Evolutionary conservation across 1,284 basidiomycete genomes (phyloP).

Genomic region (Heterobasidion parviporum): DNA sequence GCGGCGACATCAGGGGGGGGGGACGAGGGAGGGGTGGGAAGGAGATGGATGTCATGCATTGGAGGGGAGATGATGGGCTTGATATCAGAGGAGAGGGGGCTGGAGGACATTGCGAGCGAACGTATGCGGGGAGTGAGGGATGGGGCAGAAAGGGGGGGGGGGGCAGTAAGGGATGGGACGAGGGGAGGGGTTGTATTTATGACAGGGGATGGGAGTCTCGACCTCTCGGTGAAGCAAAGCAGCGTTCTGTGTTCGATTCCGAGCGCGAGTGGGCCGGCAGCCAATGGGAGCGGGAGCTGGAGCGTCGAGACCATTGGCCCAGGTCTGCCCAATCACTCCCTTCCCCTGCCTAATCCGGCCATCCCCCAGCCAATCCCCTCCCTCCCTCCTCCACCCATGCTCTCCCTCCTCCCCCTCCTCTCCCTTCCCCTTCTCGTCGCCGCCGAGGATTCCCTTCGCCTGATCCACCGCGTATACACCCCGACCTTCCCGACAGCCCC

Average conservation of each 20-base stretch:
- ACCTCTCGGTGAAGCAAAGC: conserved; percentile 9
- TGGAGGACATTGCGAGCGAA: conserved; percentile 15
- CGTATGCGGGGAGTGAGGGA: not conserved
- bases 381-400: not conserved
- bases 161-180: conserved; percentile 8
- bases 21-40: conserved; percentile 39
- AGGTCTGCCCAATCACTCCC: not conserved
- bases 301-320: not conserved
- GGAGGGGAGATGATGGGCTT: conserved; percentile 10
- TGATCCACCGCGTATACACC: conserved; percentile 32
- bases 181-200: conserved; percentile 16
- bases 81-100: conserved; percentile 2
- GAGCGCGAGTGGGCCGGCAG: not conserved
- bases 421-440: conserved; percentile 11
- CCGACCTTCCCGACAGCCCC: conserved; percentile 22
- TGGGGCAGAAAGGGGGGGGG: conserved; percentile 6
- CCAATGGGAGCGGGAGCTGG: not conserved
- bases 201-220: conserved; percentile 18
- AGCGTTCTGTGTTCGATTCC: conserved; percentile 4
- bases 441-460: conserved; percentile 14
- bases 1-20: conserved; percentile 22
- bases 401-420: conserved; percentile 11
- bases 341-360: not conserved
- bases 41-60: conserved; percentile 17
- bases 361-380: conserved; percentile 2